These are phyloP conservation scores for Ophiobolus disseminans DNA, from an alignment of 2,329 filamentous ascomycete species.

Conservation along the genomic window DNA sequence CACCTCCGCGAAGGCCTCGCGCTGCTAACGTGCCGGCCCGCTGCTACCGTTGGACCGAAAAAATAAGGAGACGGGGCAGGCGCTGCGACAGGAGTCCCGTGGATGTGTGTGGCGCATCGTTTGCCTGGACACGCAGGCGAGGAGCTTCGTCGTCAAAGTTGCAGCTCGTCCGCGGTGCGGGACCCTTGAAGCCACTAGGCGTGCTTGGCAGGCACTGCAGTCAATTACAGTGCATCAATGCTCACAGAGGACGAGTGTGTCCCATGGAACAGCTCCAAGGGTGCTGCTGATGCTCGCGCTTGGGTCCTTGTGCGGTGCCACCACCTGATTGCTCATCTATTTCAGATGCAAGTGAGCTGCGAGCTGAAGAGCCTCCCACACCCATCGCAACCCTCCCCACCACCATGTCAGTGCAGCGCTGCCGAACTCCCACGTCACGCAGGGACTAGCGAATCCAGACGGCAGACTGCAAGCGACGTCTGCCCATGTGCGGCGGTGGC, in stretches of 20 bases:
- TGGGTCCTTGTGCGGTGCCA: conserved; percentile 5
- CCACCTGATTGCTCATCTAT: conserved; percentile 15
- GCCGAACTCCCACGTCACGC: neutral
- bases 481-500: neutral
- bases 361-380: conserved; percentile 1
- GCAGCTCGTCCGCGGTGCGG: neutral
- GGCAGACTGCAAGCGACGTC: conserved; percentile 1
- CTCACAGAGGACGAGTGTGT: neutral
- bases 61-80: conserved; percentile 12
- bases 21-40: conserved; percentile 14
- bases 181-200: too few relatives aligned
- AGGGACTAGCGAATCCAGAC: conserved; percentile 7
- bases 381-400: conserved; percentile 3
- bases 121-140: conserved; percentile 17
- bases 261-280: neutral
- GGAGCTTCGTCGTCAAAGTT: neutral
- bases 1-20: neutral
- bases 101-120: conserved; percentile 31
- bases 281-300: conserved; percentile 6
- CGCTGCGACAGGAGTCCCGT: conserved; percentile 15
- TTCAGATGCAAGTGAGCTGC: conserved; percentile 10
- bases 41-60: conserved; percentile 15
- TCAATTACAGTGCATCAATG: neutral
- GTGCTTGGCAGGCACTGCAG: too few relatives aligned
- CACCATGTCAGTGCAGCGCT: neutral